Conservation (phyloP, 2,329 filamentous ascomycete genomes). For the Arthrobotrys iridis region DNA sequence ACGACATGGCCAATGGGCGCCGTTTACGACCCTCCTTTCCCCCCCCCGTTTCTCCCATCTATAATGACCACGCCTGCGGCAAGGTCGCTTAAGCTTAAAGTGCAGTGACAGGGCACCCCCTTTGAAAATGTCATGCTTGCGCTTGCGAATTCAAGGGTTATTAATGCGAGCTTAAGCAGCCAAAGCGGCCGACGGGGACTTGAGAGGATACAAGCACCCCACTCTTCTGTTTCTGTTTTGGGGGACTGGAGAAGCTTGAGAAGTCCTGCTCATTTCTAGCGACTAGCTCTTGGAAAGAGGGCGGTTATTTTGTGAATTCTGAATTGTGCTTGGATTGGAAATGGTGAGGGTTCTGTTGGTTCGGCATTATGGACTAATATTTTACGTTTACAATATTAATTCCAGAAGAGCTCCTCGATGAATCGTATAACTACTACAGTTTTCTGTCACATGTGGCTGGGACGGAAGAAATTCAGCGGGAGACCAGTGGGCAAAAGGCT, state of each 20-base stretch:
- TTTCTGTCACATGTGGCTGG: slow-evolving; percentile 44
- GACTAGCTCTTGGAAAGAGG: too few relatives aligned
- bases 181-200: too few relatives aligned
- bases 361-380: not conserved
- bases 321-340: too few relatives aligned
- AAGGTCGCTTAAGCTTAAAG: slow-evolving; percentile 52
- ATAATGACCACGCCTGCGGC: slow-evolving; percentile 49
- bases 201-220: too few relatives aligned
- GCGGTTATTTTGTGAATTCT: too few relatives aligned
- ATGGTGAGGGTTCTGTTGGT: not conserved
- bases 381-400: slow-evolving; percentile 2
- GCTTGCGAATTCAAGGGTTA: too few relatives aligned
- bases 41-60: too few relatives aligned
- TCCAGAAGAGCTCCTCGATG: slow-evolving; percentile 38
- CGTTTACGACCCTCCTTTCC: slow-evolving; percentile 31
- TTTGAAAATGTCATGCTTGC: not conserved
- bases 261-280: too few relatives aligned
- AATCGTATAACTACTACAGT: slow-evolving; percentile 46
- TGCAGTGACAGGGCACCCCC: slow-evolving; percentile 13
- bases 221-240: too few relatives aligned
- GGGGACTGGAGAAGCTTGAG: too few relatives aligned
- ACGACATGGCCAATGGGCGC: slow-evolving; percentile 25
- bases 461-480: slow-evolving; percentile 25
- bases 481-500: slow-evolving; percentile 2
- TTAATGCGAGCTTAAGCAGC: too few relatives aligned